Base-by-base conservation (phyloP, 768 basidiomycete genomes). In the Suillus subalutaceus region DNA sequence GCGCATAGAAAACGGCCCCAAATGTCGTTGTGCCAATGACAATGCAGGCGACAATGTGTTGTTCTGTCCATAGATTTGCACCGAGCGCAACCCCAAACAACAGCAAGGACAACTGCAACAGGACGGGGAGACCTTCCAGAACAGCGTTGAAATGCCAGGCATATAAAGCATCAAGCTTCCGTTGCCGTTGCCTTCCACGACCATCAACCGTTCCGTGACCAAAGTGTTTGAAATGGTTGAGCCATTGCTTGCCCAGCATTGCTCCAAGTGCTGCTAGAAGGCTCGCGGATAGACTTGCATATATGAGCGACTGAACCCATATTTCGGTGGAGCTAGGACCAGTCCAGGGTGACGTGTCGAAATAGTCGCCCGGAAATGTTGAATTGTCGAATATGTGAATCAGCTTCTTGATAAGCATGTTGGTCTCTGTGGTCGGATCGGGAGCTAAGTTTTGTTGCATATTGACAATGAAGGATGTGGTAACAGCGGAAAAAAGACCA, bases 401-500 rank as follows among this genome's bases (percentile, higher is more conserved):
- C 15, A 70, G 59, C 52, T 56, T 69, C 69, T 70, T 70, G 30
- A 81, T 69, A 61, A 78, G 72, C 53, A 65, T 69, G n/a, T 68
- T 68, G 12, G 73, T 74, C n/a, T 66, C 67, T 9, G 75, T 72
- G 35, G 65, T 62, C 2, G 78, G 70, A 61, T 82, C 70, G 53
- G 72, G 73, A n/a, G 73, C 63, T 13, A 83, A 72, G 38, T 71
- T 66, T 41, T 74, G 70, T 64, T n/a, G 78, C 18, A 76, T 79
- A 61, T 80, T 75, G 20, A 80, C 73, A 7, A 79, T 74, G 63
- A 82, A 83, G 2, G 81, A 73, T 3, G 77, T 79, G 16, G 80
- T 72, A 1, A 76, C 77, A 5, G 80, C 76, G 30, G 80, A 80
- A 68, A 83, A 83, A 13, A 83, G 72, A 75, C 81, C 82, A 41